Base-by-base conservation (phyloP, 2,329 filamentous ascomycete genomes). In the Talaromyces rugulosus region DNA sequence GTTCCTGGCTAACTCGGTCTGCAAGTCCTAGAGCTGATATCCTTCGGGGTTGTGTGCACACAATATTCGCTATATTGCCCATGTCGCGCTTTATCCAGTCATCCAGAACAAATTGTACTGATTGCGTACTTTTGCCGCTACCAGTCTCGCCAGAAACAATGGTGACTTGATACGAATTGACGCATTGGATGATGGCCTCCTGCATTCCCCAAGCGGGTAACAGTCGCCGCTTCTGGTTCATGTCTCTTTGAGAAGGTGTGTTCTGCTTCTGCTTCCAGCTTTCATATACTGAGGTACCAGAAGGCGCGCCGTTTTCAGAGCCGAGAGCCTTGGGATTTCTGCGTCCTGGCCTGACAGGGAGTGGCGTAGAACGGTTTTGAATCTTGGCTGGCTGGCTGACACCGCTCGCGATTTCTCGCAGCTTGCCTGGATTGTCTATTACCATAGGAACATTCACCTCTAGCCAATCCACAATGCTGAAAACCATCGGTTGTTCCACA, bases 101-200 rank as follows among this genome's bases (percentile, higher is more conserved):
- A 70, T 99, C 95, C 1, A 99, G 82, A 51, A 99, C 84, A 75
- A 98, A 99, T 74, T 99, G 95, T 36, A 98, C 92, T 2, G 92
- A 95, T 74, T 99, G 95, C 0, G 95, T 98, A 56, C 91, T 96
- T 77, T 99, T 99, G 71, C 95, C 95, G 18, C 92, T 96, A 59
- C 95, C 95, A 4, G 95, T 99, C 77, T 98, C 95, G 67, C 95
- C 95, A 51, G 93, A 96, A 68, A 99, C 95, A 70, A 99, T 97
- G 0, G 92, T 96, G 57, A 99, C 92, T 74, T 97, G 89, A 70
- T 94, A 87, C 4, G 83, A 80, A 50, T 83, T 83, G 56, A 99
- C 90, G 0, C 90, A 89, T 23, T 84, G 75, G 9, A 98, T 86
- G 33, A 99, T 91, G 1, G 83, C 81, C 23, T 94, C 87, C 68